Base-by-base conservation (phyloP, 1,284 basidiomycete species). In the Cryptococcus wingfieldii region DNA sequence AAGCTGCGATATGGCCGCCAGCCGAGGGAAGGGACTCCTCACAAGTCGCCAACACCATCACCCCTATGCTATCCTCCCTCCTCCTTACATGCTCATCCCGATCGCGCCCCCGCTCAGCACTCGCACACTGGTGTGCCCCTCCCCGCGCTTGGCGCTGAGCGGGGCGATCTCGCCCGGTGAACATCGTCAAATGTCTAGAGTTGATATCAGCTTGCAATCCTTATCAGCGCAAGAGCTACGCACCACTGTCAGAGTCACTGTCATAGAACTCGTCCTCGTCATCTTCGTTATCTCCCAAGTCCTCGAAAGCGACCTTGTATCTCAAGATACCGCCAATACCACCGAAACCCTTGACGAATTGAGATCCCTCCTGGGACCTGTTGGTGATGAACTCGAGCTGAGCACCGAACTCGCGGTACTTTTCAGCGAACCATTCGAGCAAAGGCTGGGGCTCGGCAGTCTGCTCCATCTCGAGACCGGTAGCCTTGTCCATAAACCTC, bases 321-420 rank as follows among this genome's bases (percentile, higher is more conserved):
- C 77, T 84, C 61, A 97, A 80, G 58, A 98, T 81, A 37, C 95
- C 95, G 47, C 95, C 95, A 64, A 98, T 96, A 38, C 95, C 95
- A 79, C 95, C 95, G 70, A 98, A 98, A 50, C 95, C 96, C 77
- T 95, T 95, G 70, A 96, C 93, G 80, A 98, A 98, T 77, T 98
- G 96, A 45, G 90, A 90, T 37, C 95, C 95, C 75, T 98, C 95
- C 74, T 98, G 94, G n/a, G 90, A 94, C 50, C 75, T 77, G 74
- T 80, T 79, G 53, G 80, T 80, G 50, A 81, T 77, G 61, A 80
- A 82, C 66, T 98, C 95, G 60, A 98, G 86, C 65, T 88, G 88
- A 56, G 94, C 90, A 64, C 95, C 96, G 72, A 98, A 98, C 49
- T 94, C 89, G 75, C 91, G 93, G 83, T 98, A 98, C 76, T 94